Conservation (phyloP, 345 rosid genomes). For the Firmiana major region DNA sequence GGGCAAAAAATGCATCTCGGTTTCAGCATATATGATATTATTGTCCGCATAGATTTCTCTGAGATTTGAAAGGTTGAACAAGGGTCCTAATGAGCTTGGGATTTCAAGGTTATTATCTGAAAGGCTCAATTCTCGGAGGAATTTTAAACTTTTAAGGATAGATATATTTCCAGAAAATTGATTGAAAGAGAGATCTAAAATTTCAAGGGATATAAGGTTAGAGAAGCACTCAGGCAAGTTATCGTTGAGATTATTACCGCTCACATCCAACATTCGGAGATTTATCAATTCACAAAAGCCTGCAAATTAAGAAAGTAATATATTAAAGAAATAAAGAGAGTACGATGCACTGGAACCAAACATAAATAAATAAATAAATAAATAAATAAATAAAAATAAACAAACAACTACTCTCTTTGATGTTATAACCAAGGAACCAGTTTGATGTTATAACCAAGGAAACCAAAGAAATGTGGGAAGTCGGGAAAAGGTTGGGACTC, state of each 20-base stretch:
- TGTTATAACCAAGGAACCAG: no score
- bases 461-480: no score
- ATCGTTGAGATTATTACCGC: not conserved
- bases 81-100: not conserved
- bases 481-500: no score
- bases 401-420: no score
- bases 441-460: no score
- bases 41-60: not conserved
- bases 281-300: slow-evolving; percentile 6
- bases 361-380: no score
- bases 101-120: not conserved
- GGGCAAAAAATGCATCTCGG: not conserved
- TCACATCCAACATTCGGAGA: slow-evolving; percentile 6
- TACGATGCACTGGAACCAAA: no score
- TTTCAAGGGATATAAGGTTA: not conserved
- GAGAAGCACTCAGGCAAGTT: not conserved
- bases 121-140: not conserved
- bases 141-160: not conserved
- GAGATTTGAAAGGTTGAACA: not conserved
- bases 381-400: no score
- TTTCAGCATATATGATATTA: not conserved
- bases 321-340: not conserved
- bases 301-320: not conserved
- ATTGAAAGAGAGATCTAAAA: not conserved
- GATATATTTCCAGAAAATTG: not conserved